Percentiles rank a stretch among this genome's conserved stretches.
Conservation (phyloP, 768 basidiomycete species). For the Tephrocybe sp. region DNA sequence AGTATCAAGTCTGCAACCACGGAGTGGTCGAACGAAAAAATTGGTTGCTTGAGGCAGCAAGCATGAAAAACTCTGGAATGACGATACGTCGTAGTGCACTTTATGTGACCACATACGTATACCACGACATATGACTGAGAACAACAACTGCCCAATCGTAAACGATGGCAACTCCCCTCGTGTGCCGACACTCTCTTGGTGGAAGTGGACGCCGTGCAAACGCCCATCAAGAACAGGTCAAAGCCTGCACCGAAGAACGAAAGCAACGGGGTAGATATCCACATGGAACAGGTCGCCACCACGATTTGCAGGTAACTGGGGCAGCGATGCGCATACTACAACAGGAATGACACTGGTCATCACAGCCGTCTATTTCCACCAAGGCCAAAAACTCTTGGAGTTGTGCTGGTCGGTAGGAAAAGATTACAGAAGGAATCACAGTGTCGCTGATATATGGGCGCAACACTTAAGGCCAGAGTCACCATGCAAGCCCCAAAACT, state of each 20-base stretch:
- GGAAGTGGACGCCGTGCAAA: background rate
- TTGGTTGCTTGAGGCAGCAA: constrained; percentile 8
- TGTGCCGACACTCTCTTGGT: constrained; percentile 7
- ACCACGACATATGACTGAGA: background rate
- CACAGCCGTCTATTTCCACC: no score
- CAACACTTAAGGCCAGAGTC: no score
- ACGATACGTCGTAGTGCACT: background rate
- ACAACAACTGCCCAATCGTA: background rate
- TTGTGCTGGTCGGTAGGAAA: no score
- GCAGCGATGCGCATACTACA: no score
- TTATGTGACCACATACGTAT: background rate
- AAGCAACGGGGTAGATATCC: background rate
- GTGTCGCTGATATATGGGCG: no score
- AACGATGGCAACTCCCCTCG: background rate
- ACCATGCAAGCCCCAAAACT: no score
- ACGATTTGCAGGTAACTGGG: background rate
- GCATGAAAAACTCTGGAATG: constrained; percentile 6
- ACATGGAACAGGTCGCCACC: constrained; percentile 7
- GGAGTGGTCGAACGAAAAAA: constrained; percentile 6
- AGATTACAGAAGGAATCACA: no score
- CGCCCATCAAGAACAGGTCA: background rate
- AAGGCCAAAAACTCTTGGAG: no score
- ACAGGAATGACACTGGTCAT: no score
- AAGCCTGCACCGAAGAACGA: background rate
- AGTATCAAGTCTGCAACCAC: background rate